Evolutionary conservation across 2,329 filamentous ascomycete genomes (phyloP), one percentile per base, ranked within the genome.

Genomic region (Nemania sp.): DNA sequence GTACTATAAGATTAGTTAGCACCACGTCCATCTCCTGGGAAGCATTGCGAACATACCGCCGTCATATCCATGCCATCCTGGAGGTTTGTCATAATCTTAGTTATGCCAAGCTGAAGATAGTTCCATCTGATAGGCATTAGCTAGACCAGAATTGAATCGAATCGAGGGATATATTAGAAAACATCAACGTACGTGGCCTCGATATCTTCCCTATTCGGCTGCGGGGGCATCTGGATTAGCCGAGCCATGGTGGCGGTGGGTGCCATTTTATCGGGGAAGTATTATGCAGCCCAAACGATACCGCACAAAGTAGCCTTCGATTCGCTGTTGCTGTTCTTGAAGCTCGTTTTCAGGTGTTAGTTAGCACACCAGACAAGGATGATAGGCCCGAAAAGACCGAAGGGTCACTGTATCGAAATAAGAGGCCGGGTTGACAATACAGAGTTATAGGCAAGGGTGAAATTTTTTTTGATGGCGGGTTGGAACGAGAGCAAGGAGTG

Each of bases 1-100:
- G 75, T 97, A 97, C 80, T 88, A 69, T 22, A 57, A 42, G 52
- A 51, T 14, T 22, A 36, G 49, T 61, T 50, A 61, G 60, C 37
- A n/a, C n/a, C n/a, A n/a, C n/a, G n/a, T 47, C 36, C 37, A n/a
- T 43, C 30, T 53, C 20, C 30, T 6, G 23, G 37, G 12, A 41
- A 37, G 26, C 11, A 48, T 31, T n/a, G 15, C 28, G 41, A 31
- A 4, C 44, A 70, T 77, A 89, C 86, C 64, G 90, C 93, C 65
- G 88, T 84, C 86, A 97, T 91, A 68, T 97, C 92, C 75, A 99
- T 89, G 57, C 94, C 94, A 62, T 91, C 88, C 67, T 93, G 89
- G 23, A 97, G 80, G 68, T 95, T 89, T 64, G 85, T 84, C 93
- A 99, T 97, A 68, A 99, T 95, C 70, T 88, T 90, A 61, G 91